These are phyloP conservation scores for Colletotrichum scovillei DNA, from an alignment of 2,329 filamentous ascomycete species.

Conservation along the genomic window DNA sequence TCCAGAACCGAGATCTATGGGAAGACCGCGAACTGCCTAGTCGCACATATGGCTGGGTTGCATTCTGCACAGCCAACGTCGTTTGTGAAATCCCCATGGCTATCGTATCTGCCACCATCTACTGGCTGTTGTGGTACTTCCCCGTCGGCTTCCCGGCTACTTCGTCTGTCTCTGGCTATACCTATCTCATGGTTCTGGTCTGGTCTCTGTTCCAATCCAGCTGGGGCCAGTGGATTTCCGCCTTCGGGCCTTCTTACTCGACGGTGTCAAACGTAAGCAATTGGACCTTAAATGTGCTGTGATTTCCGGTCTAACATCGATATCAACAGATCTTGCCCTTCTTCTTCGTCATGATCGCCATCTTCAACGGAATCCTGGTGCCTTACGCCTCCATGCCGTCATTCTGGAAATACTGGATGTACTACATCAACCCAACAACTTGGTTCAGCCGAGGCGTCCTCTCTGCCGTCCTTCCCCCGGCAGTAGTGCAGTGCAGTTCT, in stretches of 20 bases:
- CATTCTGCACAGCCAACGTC: slow-evolving; percentile 79
- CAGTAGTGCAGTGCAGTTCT: slow-evolving; percentile 53
- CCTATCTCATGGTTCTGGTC: slow-evolving; percentile 81
- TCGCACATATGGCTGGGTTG: slow-evolving; percentile 81
- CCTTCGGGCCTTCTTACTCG: slow-evolving; percentile 82
- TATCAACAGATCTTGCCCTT: slow-evolving; percentile 70
- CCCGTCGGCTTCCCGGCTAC: slow-evolving; percentile 76
- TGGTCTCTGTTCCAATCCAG: slow-evolving; percentile 81
- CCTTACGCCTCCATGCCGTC: slow-evolving; percentile 49
- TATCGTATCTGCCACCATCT: slow-evolving; percentile 72
- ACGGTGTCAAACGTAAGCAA: slow-evolving; percentile 74
- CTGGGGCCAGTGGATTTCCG: slow-evolving; percentile 88
- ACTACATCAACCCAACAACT: slow-evolving; percentile 35
- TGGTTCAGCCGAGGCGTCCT: slow-evolving; percentile 31
- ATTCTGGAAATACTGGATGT: slow-evolving; percentile 53
- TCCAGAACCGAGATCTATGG: slow-evolving; percentile 78
- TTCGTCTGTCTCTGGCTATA: slow-evolving; percentile 75
- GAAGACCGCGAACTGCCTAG: slow-evolving; percentile 78
- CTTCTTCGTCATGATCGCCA: slow-evolving; percentile 81
- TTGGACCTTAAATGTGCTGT: accelerated
- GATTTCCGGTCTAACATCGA: background rate
- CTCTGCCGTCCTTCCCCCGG: slow-evolving; percentile 31
- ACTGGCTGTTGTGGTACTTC: slow-evolving; percentile 83
- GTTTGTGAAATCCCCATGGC: slow-evolving; percentile 79
- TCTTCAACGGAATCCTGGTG: slow-evolving; percentile 78